A percentile compares a stretch with the other conserved stretches of the same genome.
These are phyloP conservation scores for Fusarium coffeatum DNA, from an alignment of 2,329 filamentous ascomycete species.

Conservation along the genomic window DNA sequence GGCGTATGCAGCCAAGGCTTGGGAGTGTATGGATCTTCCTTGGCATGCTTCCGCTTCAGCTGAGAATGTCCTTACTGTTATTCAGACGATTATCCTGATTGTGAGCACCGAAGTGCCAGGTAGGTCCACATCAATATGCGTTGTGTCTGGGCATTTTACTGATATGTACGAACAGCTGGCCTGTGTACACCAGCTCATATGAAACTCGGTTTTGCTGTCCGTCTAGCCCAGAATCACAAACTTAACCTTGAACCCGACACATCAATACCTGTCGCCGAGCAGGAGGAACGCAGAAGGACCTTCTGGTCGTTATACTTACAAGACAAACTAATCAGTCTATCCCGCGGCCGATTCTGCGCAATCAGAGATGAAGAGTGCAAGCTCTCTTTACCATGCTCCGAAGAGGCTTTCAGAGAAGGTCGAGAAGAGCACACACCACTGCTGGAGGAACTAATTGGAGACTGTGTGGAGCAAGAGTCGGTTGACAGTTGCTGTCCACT, in stretches of 20 bases:
- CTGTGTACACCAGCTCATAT: constrained; percentile 21
- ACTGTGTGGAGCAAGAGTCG: constrained; percentile 11
- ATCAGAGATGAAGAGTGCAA: constrained; percentile 20
- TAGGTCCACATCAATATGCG: fast-evolving
- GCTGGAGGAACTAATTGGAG: background rate
- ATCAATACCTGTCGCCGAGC: background rate
- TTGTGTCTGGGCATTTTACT: background rate
- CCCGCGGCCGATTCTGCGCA: constrained; percentile 12
- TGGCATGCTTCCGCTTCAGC: constrained; percentile 4
- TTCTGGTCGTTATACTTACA: constrained; percentile 13
- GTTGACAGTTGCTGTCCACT: constrained; percentile 4
- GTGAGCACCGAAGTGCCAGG: constrained; percentile 23
- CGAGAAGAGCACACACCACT: background rate
- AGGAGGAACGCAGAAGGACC: constrained; percentile 1
- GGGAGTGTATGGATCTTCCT: constrained; percentile 20
- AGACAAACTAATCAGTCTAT: constrained; percentile 16
- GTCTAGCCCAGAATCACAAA: constrained; percentile 14
- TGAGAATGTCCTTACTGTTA: background rate
- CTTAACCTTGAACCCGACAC: constrained; percentile 1
- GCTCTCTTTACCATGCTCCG: constrained; percentile 1
- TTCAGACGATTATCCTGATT: constrained; percentile 22
- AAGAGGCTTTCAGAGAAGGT: constrained; percentile 3
- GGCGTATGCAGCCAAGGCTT: constrained; percentile 10
- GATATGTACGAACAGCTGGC: background rate
- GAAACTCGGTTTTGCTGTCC: constrained; percentile 20